Percentiles rank a stretch among this genome's conserved stretches.
Evolutionary conservation across 495 filamentous ascomycete species (phyloP).

Genomic region (Pyronema omphalodes): DNA sequence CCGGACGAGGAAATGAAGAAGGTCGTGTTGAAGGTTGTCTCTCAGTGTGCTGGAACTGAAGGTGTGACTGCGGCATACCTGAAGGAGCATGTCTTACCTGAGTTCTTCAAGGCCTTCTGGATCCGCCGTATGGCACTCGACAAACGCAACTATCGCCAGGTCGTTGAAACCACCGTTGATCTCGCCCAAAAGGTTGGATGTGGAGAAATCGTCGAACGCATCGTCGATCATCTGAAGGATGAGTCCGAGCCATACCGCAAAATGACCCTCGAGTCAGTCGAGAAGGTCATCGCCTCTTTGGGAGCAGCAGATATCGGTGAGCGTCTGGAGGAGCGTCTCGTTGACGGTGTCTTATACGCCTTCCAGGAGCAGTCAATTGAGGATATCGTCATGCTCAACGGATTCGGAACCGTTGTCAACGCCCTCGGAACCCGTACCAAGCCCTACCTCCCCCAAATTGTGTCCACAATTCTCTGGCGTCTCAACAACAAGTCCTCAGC

Average conservation of each 20-base stretch:
- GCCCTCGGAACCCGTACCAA: constrained; percentile 87
- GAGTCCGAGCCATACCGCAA: constrained; percentile 96
- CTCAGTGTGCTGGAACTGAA: constrained; percentile 86
- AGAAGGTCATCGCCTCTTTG: constrained; percentile 82
- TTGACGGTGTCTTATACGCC: constrained; percentile 89
- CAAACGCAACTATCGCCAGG: constrained; percentile 89
- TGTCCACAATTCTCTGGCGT: constrained; percentile 90
- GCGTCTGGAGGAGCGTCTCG: constrained; percentile 74
- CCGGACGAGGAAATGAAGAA: constrained; percentile 99
- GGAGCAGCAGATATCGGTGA: constrained; percentile 89
- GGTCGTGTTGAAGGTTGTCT: constrained; percentile 90
- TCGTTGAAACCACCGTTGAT: constrained; percentile 95
- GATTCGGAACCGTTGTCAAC: constrained; percentile 97
- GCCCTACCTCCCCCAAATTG: constrained; percentile 89
- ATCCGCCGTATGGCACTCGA: constrained; percentile 91
- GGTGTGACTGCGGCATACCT: constrained; percentile 90
- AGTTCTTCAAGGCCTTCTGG: constrained; percentile 99
- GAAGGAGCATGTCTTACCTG: constrained; percentile 81
- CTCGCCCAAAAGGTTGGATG: constrained; percentile 92
- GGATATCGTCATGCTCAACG: constrained; percentile 89
- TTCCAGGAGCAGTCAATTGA: constrained; percentile 99
- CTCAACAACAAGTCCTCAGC: constrained; percentile 94
- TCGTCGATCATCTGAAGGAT: constrained; percentile 91
- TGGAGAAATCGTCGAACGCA: constrained; percentile 80
- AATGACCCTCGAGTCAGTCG: constrained; percentile 95